A percentile compares a stretch with the other conserved stretches of the same genome.
Evolutionary conservation across 148 eudicot species (phyloP).

Genomic region (Persicaria tinctoria): DNA sequence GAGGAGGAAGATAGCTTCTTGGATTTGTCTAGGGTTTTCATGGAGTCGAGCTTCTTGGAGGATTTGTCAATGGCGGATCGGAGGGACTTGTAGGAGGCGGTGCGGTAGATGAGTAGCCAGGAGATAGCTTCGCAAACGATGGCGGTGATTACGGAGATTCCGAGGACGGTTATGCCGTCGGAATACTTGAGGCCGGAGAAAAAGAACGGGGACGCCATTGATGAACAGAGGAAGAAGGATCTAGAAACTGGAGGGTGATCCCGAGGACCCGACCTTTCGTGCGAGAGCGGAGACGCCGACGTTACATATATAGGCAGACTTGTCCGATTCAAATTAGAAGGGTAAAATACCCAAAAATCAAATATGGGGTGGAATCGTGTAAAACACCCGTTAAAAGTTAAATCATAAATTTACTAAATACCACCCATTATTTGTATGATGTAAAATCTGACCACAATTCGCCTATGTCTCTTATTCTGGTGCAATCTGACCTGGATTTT

Average conservation of each 20-base stretch:
- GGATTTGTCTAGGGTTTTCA: conserved; percentile 49
- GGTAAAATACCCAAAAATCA: no score
- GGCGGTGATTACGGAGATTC: conserved; percentile 71
- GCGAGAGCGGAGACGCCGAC: no score
- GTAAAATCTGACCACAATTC: no score
- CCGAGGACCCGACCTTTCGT: no score
- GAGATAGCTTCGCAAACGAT: conserved; percentile 85
- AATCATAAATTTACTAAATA: no score
- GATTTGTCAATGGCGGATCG: conserved; percentile 87
- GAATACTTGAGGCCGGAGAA: conserved; percentile 48
- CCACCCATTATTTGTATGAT: no score
- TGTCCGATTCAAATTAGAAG: no score
- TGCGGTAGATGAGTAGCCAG: conserved; percentile 85
- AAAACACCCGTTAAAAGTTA: no score
- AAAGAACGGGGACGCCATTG: conserved; percentile 47
- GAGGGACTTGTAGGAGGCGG: conserved; percentile 85
- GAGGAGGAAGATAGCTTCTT: conserved; percentile 9
- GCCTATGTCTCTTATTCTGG: no score
- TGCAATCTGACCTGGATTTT: no score
- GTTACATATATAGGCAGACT: no score
- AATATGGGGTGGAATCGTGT: no score
- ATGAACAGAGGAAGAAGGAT: conserved; percentile 5
- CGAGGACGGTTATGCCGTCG: conserved; percentile 63
- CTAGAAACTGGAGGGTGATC: not conserved
- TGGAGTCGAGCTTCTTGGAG: conserved; percentile 81